Base-by-base conservation (phyloP, 163 green algal genomes). In the Trebouxia gelatinosa region DNA sequence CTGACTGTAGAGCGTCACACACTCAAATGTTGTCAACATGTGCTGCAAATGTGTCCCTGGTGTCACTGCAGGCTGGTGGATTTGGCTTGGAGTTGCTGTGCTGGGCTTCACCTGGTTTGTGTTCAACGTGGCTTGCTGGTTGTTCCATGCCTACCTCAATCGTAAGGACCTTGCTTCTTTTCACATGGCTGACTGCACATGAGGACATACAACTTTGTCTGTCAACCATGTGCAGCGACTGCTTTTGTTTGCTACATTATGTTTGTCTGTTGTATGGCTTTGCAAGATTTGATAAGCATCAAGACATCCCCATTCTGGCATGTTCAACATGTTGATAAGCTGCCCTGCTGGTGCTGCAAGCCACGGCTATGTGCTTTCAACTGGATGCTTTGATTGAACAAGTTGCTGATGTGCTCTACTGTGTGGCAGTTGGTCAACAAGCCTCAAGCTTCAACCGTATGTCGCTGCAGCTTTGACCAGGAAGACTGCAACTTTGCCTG, bases 101-200 rank as follows among this genome's bases (percentile, higher is more conserved):
- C 39, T 77, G 6, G 50, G 74, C 59, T 58, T 80, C 40, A 35
- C 58, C 46, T 74, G 43, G 54, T 35, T 77, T 23, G 4, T 85
- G 0, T 85, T 83, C 77, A 82, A 83, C 39, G 38, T 83, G 17
- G 34, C 35, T 50, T 70, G 50, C n/a, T 85, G 81, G 81, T 19
- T 81, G 26, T 78, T 35, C 39, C 77, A 85, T 35, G 72, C 74
- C 2, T 82, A 81, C 62, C 77, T 85, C n/a, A 54, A 78, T 38
- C 64, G 81, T 85, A 68, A 77, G 80, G n/a, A 3, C n/a, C 59
- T 68, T 17, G 17, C 13, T 58, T 58, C 46, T 29, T 29, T 40
- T 28, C 40, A 19, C 21, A 32, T 65, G 6, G 13, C 54, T 65
- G 11, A 32, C 54, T 31, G 54, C 23, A 62, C n/a, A 1, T 17